Base-by-base conservation (phyloP, 2,329 filamentous ascomycete genomes). In the Phialemonium atrogriseum region DNA sequence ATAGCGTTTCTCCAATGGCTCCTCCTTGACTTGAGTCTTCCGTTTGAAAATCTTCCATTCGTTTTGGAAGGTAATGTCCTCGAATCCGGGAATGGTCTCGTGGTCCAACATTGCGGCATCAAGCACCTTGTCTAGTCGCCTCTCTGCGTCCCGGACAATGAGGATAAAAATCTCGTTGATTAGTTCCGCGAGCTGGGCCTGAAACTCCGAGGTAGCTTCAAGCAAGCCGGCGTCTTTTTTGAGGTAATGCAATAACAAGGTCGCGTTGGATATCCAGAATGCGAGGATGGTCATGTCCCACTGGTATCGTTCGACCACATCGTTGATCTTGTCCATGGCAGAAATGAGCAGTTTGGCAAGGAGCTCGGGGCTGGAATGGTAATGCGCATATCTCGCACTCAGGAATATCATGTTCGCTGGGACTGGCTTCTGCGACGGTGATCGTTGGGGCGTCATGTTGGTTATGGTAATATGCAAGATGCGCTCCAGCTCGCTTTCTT, bases 251-350 rank as follows among this genome's bases (percentile, higher is more conserved):
- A 96, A 65, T n/a, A 98, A 64, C 23, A 98, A 63, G 0, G 91
- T 98, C 7, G 86, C 87, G 55, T 98, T 98, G 2, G 91, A 96
- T 49, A 95, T 87, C 91, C 91, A 98, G 52, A 98, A 98, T 3
- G 91, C 91, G 22, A 98, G 66, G 44, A 98, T 94, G 0, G 91
- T 98, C 91, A 98, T 98, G 52, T 98, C 91, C 91, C 91, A 96
- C 52, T 98, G 91, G 50, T 89, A 80, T 39, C 75, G 75, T 57
- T 96, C 91, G n/a, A 98, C 87, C 18, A 95, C 86, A 37, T 87
- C 81, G 51, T 96, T 96, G 48, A 98, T 96, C 58, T 89, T 91
- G 50, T 94, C 86, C 73, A 94, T 94, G 22, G 91, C 86, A 21
- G 82, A 80, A 16, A 84, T 70, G 11, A 98, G 73, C 16, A 96